phyloP scores from a whole-genome alignment of 768 basidiomycete genomes.

The Cytidiella melzeri region DNA sequence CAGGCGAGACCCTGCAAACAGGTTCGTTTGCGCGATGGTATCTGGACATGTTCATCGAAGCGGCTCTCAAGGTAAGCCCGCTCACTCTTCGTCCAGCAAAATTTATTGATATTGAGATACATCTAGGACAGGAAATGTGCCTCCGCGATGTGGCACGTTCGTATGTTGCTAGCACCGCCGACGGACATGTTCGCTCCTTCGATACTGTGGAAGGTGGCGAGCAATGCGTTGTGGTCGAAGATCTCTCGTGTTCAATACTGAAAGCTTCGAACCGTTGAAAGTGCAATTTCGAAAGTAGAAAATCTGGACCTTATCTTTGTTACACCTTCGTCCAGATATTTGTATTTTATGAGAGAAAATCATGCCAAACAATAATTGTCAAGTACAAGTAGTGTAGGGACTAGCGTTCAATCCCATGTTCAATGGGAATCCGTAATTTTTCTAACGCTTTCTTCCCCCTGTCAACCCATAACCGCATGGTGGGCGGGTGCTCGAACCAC shows the following conservation, averaged over 20 bases:
- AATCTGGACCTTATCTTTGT: too few relatives aligned
- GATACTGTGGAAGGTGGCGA: constrained; percentile 4
- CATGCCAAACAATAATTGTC: too few relatives aligned
- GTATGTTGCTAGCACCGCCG: constrained; percentile 11
- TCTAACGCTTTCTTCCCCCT: constrained; percentile 45
- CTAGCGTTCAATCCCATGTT: constrained; percentile 33
- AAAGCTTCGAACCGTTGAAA: too few relatives aligned
- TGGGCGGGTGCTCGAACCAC: constrained; percentile 50
- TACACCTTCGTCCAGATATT: too few relatives aligned
- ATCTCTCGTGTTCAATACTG: not conserved
- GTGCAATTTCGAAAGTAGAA: too few relatives aligned
- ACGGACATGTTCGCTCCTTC: constrained; percentile 11
- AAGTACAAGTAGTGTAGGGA: too few relatives aligned
- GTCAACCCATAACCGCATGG: constrained; percentile 44
- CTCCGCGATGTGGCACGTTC: constrained; percentile 14
- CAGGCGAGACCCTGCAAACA: constrained; percentile 8
- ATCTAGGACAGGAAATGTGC: constrained; percentile 8
- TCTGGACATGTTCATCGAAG: constrained; percentile 12
- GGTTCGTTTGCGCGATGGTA: constrained; percentile 12
- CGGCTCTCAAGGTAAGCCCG: constrained; percentile 6
- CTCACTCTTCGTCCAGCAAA: not conserved
- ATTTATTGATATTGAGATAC: not conserved
- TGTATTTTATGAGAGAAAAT: too few relatives aligned
- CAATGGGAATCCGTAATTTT: constrained; percentile 40
- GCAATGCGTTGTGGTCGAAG: not conserved